Conservation (phyloP, 345 rosid genomes). For the Microcos paniculata region DNA sequence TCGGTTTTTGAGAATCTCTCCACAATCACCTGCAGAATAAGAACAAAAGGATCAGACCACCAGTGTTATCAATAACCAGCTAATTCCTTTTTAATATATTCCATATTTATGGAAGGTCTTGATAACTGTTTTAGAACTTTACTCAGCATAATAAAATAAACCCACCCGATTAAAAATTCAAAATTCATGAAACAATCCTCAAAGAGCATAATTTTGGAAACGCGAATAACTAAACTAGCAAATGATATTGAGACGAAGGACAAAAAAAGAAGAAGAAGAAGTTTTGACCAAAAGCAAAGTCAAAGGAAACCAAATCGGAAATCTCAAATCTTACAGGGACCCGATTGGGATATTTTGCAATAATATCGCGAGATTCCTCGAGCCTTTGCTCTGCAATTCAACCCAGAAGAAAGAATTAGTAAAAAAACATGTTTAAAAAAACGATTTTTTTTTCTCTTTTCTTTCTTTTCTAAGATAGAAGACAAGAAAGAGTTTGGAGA, state of each 20-base stretch:
- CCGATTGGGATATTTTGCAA: no score
- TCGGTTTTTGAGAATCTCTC: slow-evolving; percentile 73
- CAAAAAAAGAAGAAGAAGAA: no score
- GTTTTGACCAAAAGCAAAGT: no score
- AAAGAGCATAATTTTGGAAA: not conserved
- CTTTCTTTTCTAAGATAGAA: no score
- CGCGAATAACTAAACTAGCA: not conserved
- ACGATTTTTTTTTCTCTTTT: no score
- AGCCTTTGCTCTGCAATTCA: no score
- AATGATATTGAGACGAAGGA: not conserved
- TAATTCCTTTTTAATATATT: not conserved
- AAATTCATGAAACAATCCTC: not conserved
- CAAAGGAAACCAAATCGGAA: not conserved
- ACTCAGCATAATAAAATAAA: not conserved
- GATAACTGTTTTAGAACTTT: not conserved
- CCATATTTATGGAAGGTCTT: not conserved
- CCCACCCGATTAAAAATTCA: not conserved
- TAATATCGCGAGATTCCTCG: no score
- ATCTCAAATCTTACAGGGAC: no score
- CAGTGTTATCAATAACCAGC: not conserved
- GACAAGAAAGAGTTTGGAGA: no score
- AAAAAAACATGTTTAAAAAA: no score
- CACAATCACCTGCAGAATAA: slow-evolving; percentile 55
- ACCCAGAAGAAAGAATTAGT: no score
- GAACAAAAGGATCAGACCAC: not conserved